Percentiles rank a stretch among this genome's conserved stretches.
These are phyloP conservation scores for Mycena crocata DNA, from an alignment of 768 basidiomycete species.

Conservation along the genomic window DNA sequence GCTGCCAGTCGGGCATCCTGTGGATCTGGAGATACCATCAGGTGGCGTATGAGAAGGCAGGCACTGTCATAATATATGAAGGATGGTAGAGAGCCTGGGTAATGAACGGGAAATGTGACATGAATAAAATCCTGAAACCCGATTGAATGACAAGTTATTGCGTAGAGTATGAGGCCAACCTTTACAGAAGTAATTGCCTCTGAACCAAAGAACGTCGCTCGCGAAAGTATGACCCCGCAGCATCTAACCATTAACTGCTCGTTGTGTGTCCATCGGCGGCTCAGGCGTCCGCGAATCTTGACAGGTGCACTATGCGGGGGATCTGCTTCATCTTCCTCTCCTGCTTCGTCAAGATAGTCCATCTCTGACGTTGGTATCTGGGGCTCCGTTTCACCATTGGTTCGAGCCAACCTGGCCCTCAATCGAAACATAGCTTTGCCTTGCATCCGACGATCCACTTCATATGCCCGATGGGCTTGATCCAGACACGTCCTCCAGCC, in stretches of 20 bases:
- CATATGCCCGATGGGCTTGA: background rate
- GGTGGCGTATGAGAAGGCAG: background rate
- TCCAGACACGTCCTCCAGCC: slow-evolving; percentile 6
- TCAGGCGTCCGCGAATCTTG: slow-evolving; percentile 8
- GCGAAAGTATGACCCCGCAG: slow-evolving; percentile 8
- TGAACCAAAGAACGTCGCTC: slow-evolving; percentile 13
- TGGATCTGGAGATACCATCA: background rate
- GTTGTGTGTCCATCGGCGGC: slow-evolving; percentile 17
- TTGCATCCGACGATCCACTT: background rate
- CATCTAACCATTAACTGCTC: slow-evolving; percentile 14
- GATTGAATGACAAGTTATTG: background rate
- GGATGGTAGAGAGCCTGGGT: slow-evolving; percentile 11
- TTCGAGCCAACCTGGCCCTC: background rate
- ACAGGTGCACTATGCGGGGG: background rate
- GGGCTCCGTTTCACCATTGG: background rate
- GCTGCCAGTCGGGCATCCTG: background rate
- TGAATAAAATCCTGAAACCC: slow-evolving; percentile 9
- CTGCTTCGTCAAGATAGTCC: slow-evolving; percentile 11
- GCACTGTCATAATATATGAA: slow-evolving; percentile 4
- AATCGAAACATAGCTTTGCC: slow-evolving; percentile 13
- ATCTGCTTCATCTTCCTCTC: background rate
- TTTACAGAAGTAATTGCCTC: slow-evolving; percentile 8
- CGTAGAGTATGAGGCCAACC: background rate
- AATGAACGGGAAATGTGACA: slow-evolving; percentile 9
- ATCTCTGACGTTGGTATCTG: background rate